Evolutionary conservation across 2,329 filamentous ascomycete genomes (phyloP).

Genomic region (Cladosporium sphaerospermum): DNA sequence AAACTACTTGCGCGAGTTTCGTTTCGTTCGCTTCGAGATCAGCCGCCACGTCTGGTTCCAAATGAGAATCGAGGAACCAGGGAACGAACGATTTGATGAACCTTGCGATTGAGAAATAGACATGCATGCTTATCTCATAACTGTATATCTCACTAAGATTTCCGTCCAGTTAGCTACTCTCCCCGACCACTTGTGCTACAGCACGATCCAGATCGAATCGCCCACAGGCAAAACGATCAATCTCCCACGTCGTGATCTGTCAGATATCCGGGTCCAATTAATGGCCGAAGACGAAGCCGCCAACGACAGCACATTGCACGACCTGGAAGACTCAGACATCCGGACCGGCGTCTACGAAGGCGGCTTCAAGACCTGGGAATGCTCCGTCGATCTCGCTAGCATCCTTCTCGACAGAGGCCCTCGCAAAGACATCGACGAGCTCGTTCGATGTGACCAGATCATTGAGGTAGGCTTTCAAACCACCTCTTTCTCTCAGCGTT

Average conservation of each 20-base stretch:
- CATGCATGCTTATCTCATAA: no score
- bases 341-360: slow-evolving; percentile 79
- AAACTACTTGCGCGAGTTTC: no score
- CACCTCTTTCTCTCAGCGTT: no score
- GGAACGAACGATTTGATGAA: no score
- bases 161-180: slow-evolving; percentile 48
- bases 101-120: no score
- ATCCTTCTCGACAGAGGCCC: slow-evolving; percentile 48
- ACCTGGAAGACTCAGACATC: slow-evolving; percentile 64
- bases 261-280: slow-evolving; percentile 74
- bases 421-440: slow-evolving; percentile 44
- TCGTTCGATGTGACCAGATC: slow-evolving; percentile 44
- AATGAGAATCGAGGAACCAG: no score
- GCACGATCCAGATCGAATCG: slow-evolving; percentile 53
- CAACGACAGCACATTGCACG: slow-evolving; percentile 48
- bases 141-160: neutral
- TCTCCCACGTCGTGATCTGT: slow-evolving; percentile 69
- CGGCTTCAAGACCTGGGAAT: slow-evolving; percentile 87
- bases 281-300: slow-evolving; percentile 58
- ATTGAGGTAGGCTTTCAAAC: slow-evolving; percentile 44
- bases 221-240: slow-evolving; percentile 49
- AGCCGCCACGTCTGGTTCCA: no score
- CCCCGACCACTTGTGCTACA: slow-evolving; percentile 69
- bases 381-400: slow-evolving; percentile 71
- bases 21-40: no score